Conservation (phyloP, 371 early-diverging fungal species). For the Mortierella sp. region DNA sequence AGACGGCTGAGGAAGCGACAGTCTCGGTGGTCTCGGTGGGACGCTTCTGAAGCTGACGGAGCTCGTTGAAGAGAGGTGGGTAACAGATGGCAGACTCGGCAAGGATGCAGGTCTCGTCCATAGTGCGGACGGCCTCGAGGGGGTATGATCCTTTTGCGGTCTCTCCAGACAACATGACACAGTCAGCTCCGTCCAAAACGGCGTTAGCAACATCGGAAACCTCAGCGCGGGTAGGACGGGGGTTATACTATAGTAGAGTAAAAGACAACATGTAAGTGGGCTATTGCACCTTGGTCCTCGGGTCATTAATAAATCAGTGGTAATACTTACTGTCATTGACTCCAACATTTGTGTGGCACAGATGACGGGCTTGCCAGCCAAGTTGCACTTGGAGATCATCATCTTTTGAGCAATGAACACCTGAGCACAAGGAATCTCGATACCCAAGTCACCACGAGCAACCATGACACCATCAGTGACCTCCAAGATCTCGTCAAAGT, state of each 20-base stretch:
- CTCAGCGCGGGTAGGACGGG: slow-evolving; percentile 98
- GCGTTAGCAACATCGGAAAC: slow-evolving; percentile 99
- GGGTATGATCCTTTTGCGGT: slow-evolving; percentile 95
- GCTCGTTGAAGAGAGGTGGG: slow-evolving; percentile 83
- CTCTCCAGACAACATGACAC: slow-evolving; percentile 99
- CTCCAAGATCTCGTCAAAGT: slow-evolving; percentile 96
- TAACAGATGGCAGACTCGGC: slow-evolving; percentile 86
- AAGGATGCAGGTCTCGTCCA: slow-evolving; percentile 80
- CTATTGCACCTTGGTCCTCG: too few species aligned
- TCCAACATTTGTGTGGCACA: slow-evolving; percentile 99
- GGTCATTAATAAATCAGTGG: too few species aligned
- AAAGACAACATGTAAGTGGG: neutral
- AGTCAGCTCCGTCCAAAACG: slow-evolving; percentile 96
- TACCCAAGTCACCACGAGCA: slow-evolving; percentile 99
- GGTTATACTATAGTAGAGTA: slow-evolving; percentile 73
- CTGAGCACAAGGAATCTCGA: slow-evolving; percentile 94
- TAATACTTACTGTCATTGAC: slow-evolving; percentile 88
- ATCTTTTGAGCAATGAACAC: slow-evolving; percentile 97
- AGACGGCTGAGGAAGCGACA: slow-evolving; percentile 94
- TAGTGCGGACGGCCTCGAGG: slow-evolving; percentile 80
- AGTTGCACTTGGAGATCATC: slow-evolving; percentile 96
- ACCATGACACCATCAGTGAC: slow-evolving; percentile 99
- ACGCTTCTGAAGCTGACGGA: slow-evolving; percentile 78
- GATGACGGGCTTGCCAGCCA: slow-evolving; percentile 96
- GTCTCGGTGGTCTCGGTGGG: slow-evolving; percentile 92